Base-by-base conservation (phyloP, 306 rosid species). In the Potentilla sterilis region DNA sequence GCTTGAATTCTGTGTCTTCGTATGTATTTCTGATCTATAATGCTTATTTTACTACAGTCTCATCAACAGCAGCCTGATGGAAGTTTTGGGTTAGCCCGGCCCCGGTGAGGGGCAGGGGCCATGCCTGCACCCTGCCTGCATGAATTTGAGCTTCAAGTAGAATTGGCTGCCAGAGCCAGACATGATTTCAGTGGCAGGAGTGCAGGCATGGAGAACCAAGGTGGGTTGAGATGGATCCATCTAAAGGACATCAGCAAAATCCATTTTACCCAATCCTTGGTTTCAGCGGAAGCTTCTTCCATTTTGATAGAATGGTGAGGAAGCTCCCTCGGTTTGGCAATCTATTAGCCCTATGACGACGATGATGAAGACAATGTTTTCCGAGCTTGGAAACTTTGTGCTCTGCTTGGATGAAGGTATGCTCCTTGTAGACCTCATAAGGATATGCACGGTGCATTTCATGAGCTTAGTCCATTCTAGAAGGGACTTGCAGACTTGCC, bases 101-200 rank as follows among this genome's bases (percentile, higher is more conserved):
- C 98, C 98, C 97, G 97, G 24, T 94, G 87, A 94, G 97, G 98
- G 98, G 98, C 97, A 42, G 83, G 92, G 97, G 88, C 97, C 89
- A 84, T 90, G 98, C 97, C 98, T 91, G 97, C 93, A 84, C 86
- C 85, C 88, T 74, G 81, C 88, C 91, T 87, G 87, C 90, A 73
- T 34, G 81, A 77, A 79, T 77, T 74, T n/a, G 47, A 74, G 74
- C 77, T 67, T 77, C 72, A 77, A 46, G 66, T 84, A 76, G 43
- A 75, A 49, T 57, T 80, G 81, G 87, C 83, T 80, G 55, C 55
- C 38, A 51, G 78, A 62, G 82, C 78, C 49, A 22, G 78, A 77
- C 66, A 69, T 75, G 57, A 81, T 77, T 79, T 58, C 58, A 80
- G 87, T 91, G 96, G 89, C 87, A 82, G 90, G 95, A 77, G 88